Percentiles rank a stretch among this genome's conserved stretches.
phyloP scores from a whole-genome alignment of 352 stramenopile genomes.

The Saprolegnia parasitica region DNA sequence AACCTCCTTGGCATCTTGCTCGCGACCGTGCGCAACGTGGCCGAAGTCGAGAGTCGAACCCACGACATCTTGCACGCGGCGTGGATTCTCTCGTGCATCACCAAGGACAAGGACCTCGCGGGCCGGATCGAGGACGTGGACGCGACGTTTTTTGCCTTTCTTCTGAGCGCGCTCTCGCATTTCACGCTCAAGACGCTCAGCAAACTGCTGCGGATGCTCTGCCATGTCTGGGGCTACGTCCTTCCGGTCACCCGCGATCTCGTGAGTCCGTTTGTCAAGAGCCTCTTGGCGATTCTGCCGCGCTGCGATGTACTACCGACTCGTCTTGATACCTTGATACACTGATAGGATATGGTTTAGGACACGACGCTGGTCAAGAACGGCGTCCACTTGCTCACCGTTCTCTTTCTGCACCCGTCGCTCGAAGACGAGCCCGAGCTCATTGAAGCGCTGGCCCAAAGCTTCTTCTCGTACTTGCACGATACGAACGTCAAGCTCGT shows the following conservation, averaged over 20 bases:
- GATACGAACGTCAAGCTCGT: background rate
- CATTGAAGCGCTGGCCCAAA: background rate
- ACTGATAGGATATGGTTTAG: background rate
- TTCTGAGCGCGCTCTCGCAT: slow-evolving; percentile 31
- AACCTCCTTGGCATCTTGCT: slow-evolving; percentile 44
- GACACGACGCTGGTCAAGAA: slow-evolving; percentile 15
- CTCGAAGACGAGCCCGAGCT: slow-evolving; percentile 1
- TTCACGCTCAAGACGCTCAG: slow-evolving; percentile 45
- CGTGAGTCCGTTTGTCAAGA: slow-evolving; percentile 31
- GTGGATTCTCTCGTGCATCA: slow-evolving; percentile 52
- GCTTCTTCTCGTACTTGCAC: background rate
- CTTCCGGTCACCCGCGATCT: slow-evolving; percentile 42
- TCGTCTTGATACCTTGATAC: background rate
- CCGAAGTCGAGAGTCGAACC: slow-evolving; percentile 34
- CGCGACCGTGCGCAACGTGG: slow-evolving; percentile 4
- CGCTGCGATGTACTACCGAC: background rate
- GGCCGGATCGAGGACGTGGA: slow-evolving; percentile 40
- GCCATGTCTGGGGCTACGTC: slow-evolving; percentile 34
- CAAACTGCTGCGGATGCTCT: slow-evolving; percentile 37
- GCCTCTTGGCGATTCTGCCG: slow-evolving; percentile 1
- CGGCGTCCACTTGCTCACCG: background rate
- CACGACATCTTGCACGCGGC: slow-evolving; percentile 35
- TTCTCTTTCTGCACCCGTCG: slow-evolving; percentile 1
- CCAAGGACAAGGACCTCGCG: slow-evolving; percentile 59
- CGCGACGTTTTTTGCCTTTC: background rate